Conservation (phyloP, 78 protist genomes). For the Dictyostelium brefeldianum region DNA sequence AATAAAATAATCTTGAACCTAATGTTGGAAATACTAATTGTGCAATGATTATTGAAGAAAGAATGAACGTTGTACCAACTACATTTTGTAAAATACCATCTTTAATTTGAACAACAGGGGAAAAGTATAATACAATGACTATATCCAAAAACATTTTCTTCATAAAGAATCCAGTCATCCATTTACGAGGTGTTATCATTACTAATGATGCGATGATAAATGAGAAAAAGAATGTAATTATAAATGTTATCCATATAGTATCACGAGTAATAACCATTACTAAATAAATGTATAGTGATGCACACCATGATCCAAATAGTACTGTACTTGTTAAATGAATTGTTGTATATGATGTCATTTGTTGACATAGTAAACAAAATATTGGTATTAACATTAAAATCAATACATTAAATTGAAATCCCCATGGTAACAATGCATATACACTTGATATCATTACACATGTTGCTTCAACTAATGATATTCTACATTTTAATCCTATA, state of each 20-base stretch:
- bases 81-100: constrained; percentile 2
- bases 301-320: background rate
- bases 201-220: background rate
- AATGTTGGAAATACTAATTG: background rate
- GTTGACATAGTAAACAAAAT: background rate
- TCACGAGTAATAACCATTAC: background rate
- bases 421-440: background rate
- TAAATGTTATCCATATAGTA: constrained; percentile 31
- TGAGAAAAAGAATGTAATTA: background rate
- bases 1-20: constrained; percentile 4
- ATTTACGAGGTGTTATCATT: background rate
- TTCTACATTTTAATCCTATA: background rate
- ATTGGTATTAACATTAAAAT: constrained; percentile 30
- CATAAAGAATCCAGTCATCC: constrained; percentile 15
- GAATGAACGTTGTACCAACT: background rate
- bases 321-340: background rate
- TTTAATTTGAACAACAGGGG: background rate
- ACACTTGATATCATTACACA: background rate
- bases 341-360: constrained; percentile 2
- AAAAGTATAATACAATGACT: constrained; percentile 25
- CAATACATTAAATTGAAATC: background rate
- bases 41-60: background rate
- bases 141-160: constrained; percentile 42
- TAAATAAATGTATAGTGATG: background rate
- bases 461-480: background rate